Evolutionary conservation across 257 asterid genomes (phyloP).

Genomic region (Solanum paucissectum): DNA sequence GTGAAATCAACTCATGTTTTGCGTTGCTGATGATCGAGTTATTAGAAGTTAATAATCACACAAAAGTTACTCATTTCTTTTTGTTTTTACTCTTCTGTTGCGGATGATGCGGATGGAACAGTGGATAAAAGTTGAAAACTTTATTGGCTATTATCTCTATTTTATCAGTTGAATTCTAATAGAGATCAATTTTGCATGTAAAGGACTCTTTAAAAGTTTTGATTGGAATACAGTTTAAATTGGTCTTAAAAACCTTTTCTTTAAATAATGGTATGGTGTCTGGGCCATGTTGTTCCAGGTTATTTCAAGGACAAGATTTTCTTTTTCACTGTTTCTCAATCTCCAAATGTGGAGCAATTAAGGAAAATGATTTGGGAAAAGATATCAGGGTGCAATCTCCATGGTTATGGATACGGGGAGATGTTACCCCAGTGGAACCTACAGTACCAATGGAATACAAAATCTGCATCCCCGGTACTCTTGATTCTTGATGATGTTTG

Average conservation of each 20-base stretch:
- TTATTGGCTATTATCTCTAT: background rate
- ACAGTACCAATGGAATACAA: slow-evolving; percentile 15
- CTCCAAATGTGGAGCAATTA: slow-evolving; percentile 78
- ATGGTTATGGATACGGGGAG: slow-evolving; percentile 5
- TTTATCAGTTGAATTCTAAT: background rate
- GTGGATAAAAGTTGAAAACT: background rate
- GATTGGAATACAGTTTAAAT: background rate
- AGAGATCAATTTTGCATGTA: background rate
- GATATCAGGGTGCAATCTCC: slow-evolving; percentile 36
- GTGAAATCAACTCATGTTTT: background rate
- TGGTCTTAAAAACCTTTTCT: background rate
- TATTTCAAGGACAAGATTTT: slow-evolving; percentile 48
- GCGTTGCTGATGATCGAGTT: slow-evolving; percentile 31
- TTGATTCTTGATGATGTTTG: slow-evolving; percentile 84
- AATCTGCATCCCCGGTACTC: slow-evolving; percentile 22
- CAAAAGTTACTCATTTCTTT: background rate
- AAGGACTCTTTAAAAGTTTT: background rate
- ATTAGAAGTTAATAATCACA: slow-evolving; percentile 36
- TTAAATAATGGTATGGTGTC: background rate
- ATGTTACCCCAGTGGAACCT: slow-evolving; percentile 25
- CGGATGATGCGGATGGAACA: background rate
- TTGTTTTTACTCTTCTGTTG: background rate
- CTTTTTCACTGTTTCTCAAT: slow-evolving; percentile 80
- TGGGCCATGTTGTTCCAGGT: slow-evolving; percentile 29
- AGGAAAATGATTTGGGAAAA: slow-evolving; percentile 44